phyloP scores from a whole-genome alignment of 2,329 filamentous ascomycete species.

The Dactylellina cionopaga region DNA sequence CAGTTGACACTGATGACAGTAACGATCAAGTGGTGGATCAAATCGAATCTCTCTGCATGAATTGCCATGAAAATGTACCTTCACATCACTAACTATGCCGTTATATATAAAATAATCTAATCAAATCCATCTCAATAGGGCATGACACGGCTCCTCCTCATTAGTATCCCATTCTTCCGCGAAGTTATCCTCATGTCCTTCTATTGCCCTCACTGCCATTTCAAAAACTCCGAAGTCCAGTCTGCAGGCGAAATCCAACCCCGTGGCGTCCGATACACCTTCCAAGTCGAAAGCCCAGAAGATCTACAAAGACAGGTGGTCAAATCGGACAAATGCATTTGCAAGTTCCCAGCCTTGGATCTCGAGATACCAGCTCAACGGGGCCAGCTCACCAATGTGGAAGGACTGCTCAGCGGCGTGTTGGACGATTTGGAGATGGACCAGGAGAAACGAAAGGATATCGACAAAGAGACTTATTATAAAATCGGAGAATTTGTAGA shows the following conservation, averaged over 20 bases:
- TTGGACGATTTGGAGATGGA: conserved; percentile 82
- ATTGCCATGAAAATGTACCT: conserved; percentile 79
- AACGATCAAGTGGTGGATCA: conserved; percentile 61
- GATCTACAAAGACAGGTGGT: conserved; percentile 90
- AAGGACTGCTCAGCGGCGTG: conserved; percentile 82
- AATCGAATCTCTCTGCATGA: conserved; percentile 82
- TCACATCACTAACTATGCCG: background rate
- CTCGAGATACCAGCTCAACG: conserved; percentile 91
- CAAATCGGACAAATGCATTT: conserved; percentile 86
- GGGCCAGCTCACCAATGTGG: conserved; percentile 91
- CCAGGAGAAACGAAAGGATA: conserved; percentile 81
- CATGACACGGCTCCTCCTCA: conserved; percentile 84
- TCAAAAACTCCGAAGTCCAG: conserved; percentile 93
- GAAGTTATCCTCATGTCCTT: conserved; percentile 99
- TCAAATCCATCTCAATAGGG: conserved; percentile 68
- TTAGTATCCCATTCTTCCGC: conserved; percentile 94
- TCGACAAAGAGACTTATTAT: conserved; percentile 78
- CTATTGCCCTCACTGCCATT: conserved; percentile 85
- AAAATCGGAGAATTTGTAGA: conserved; percentile 81
- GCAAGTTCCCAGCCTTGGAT: conserved; percentile 90
- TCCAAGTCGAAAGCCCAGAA: conserved; percentile 75
- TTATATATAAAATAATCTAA: background rate
- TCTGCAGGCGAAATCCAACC: conserved; percentile 91
- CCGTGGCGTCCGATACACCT: conserved; percentile 82
- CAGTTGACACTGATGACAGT: conserved; percentile 36